Base-by-base conservation (phyloP, 768 basidiomycete genomes). In the Mycena indigotica region DNA sequence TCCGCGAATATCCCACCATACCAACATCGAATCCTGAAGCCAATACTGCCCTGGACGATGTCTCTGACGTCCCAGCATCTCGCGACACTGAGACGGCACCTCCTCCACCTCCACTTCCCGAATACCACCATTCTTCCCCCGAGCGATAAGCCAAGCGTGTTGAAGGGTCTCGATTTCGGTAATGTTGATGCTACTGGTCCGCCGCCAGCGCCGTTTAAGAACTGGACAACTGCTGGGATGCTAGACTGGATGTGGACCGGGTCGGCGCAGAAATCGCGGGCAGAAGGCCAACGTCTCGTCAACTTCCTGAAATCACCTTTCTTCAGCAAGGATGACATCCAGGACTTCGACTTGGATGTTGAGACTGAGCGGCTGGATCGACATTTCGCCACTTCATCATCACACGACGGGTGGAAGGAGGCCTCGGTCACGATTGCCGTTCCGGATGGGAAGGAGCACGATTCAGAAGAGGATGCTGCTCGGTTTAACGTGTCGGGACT, bases 221-320 rank as follows among this genome's bases (percentile, higher is more conserved):
- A 60, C 52, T 57, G 53, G 28, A 60, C 44, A 0, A 59, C 52
- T 0, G 60, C 12, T 23, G 56, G 23, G 1, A 30, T 69, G 1
- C 65, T 69, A 63, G 29, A 51, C 10, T 69, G 66, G 66, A 63
- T 65, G 17, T 62, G 64, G 44, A 58, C 53, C 3, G 58, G 60
- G 2, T 60, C 55, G 2, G 30, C 19, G 2, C 25, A 12, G 5
- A 38, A 61, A 45, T 40, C 50, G 4, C 5, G 51, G 0, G 26
- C 55, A 1, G 51, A 58, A 50, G 38, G 30, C 29, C 23, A 35
- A 1, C 45, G 48, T 15, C 32, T 55, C 2, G 30, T 49, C 24
- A 32, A 32, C 13, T 66, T 71, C 40, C n/a, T 66, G 3, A n/a
- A 21, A 5, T 25, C 53, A 3, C 55, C 50, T 23, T 2, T 13